Evolutionary conservation across 805 yeast genomes (phyloP), one percentile per base, ranked within the genome.

Genomic region (Ascoidea rubescens): DNA sequence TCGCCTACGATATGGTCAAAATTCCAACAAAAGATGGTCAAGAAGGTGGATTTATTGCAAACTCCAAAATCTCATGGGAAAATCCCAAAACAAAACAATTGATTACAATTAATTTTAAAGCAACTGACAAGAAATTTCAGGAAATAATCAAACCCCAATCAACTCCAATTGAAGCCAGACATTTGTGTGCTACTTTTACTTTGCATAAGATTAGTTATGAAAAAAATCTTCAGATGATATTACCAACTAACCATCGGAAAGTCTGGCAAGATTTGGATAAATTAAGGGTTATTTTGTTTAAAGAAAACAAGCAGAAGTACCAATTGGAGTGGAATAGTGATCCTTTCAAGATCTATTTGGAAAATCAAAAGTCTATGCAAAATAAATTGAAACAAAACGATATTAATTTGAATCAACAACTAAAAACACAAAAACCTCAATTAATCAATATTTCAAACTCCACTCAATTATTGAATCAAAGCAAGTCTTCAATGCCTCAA

Each of bases 81-180:
- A 87, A 91, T 58, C 95, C 96, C 0, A 88, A 87, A 62, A 80
- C 96, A 0, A 79, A 78, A 48, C 89, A 86, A 58, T 60, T 73
- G 5, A 75, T 90, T 45, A 66, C 67, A 1, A 73, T 88, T 2
- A 70, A 73, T 51, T 71, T 76, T 80, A 69, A 72, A 59, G 48
- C 78, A 76, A 50, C 80, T 78, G 0, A 60, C 67, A 1, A 66
- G 56, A 54, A 67, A 60, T 30, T 52, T 28, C 61, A 61, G 50
- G 45, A 54, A 6, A 60, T 75, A 4, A 72, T 82, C 5, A 66
- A 68, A 4, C 82, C 90, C 0, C 88, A 85, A 58, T 86, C 80
- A 48, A 87, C 97, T 0, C 77, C 95, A 1, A 71, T 87, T 37
- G 97, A 90, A 59, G 96, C 98, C 0, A 75, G 96, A 48, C 95